Base-by-base conservation (phyloP, 2,329 filamentous ascomycete species). In the Aureobasidium vineae region DNA sequence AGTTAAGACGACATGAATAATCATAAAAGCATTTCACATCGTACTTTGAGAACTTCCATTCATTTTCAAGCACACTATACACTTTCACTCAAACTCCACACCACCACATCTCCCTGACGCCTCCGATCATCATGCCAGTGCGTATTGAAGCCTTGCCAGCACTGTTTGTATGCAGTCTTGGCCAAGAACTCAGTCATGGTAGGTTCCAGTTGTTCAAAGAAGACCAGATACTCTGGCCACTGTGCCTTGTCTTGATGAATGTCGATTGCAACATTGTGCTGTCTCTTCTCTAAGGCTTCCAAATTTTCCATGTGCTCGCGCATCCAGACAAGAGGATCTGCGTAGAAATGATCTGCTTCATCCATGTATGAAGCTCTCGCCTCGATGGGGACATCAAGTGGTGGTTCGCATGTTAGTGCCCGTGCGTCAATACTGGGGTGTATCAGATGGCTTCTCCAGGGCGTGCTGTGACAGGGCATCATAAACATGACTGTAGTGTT, bases 401-500 rank as follows among this genome's bases (percentile, higher is more conserved):
- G 95, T 1, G 95, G 95, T 71, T 97, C 93, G 77, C 95, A 99
- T 6, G 90, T 90, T 19, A 98, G 81, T 0, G 93, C 94, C 82
- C 93, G 93, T 4, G 92, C 92, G 67, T 86, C 79, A 63, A 97
- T 86, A 36, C 81, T 79, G 0, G 91, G 86, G 73, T 95, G 86
- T 68, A 96, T 82, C 45, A 98, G 84, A 73, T 96, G 90, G 19
- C 90, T 92, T 72, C 93, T 90, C 94, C 95, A 98, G 2, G 95
- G 94, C 0, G 94, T 98, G 70, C 90, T 91, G 81, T 99, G 95
- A 79, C 95, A 99, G 11, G 95, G 95, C 84, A 93, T 96, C 28
- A 99, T 84, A 79, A 98, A 97, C 23, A 90, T 89, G 40, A 88
- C 81, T 3, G 84, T 84, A 33, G 84, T 83, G 67, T 72, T 76